These are phyloP conservation scores for Clarireedia hainanense DNA, from an alignment of 2,329 filamentous ascomycete genomes.

Conservation along the genomic window DNA sequence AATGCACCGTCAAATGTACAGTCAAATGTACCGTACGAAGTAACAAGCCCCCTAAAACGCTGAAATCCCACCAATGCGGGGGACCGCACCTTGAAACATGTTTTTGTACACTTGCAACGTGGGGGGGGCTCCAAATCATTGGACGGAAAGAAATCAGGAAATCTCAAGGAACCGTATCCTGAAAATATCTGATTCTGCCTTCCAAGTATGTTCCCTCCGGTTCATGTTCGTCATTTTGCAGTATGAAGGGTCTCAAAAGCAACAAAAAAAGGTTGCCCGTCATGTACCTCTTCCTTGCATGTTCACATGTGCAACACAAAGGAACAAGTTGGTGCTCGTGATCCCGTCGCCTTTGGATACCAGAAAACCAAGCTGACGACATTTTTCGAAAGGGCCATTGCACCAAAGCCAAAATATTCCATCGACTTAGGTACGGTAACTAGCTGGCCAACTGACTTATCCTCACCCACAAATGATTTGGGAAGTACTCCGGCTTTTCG, in stretches of 20 bases:
- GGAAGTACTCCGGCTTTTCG: neutral
- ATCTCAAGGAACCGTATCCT: too few relatives aligned
- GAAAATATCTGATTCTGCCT: neutral
- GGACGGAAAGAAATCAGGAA: neutral
- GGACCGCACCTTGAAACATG: neutral
- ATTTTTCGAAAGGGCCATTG: neutral
- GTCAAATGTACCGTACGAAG: too few relatives aligned
- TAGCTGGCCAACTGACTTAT: neutral
- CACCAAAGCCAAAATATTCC: too few relatives aligned
- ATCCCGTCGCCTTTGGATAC: neutral
- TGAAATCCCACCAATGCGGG: neutral
- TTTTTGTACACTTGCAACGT: neutral
- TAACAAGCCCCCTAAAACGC: too few relatives aligned
- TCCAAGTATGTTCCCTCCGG: neutral
- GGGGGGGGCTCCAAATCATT: neutral
- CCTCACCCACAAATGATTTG: neutral
- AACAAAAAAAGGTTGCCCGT: neutral
- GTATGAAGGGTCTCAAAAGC: neutral
- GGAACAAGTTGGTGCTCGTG: neutral
- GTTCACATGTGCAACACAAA: neutral
- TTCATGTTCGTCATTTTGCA: neutral
- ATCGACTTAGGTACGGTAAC: neutral
- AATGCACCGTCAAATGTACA: too few relatives aligned
- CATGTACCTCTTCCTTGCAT: neutral
- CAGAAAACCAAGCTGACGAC: neutral